Percentiles rank a stretch among this genome's conserved stretches.
Conservation (phyloP, 1,284 basidiomycete species). For the Neonothopanus nambi region DNA sequence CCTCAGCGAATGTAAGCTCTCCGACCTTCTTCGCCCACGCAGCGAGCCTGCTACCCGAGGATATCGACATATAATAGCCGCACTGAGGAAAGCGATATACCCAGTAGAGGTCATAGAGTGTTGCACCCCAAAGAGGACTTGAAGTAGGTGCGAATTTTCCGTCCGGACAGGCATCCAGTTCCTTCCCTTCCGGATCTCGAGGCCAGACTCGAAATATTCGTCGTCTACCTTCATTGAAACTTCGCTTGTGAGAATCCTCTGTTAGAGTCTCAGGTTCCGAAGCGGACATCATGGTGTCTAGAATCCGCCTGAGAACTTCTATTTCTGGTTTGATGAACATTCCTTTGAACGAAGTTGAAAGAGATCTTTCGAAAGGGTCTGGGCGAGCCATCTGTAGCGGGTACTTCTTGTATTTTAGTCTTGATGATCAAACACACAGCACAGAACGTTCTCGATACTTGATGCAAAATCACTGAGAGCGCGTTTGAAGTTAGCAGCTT, state of each 20-base stretch:
- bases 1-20: constrained; percentile 14
- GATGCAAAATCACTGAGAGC: too few relatives aligned
- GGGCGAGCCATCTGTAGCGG: background rate
- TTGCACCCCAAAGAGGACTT: constrained; percentile 15
- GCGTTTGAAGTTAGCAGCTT: too few relatives aligned
- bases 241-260: background rate
- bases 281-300: background rate
- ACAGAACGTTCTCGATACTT: too few relatives aligned
- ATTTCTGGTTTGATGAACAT: background rate
- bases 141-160: constrained; percentile 11
- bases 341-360: background rate
- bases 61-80: background rate
- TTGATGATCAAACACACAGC: too few relatives aligned
- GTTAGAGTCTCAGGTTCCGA: background rate
- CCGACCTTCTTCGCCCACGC: constrained; percentile 11
- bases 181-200: constrained; percentile 17
- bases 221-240: background rate
- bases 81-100: constrained; percentile 9
- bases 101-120: constrained; percentile 17
- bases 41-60: constrained; percentile 16
- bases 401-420: too few relatives aligned
- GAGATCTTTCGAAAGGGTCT: constrained; percentile 1
- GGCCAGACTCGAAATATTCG: constrained; percentile 17
- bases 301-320: background rate
- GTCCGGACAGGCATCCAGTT: background rate